Percentiles rank a stretch among this genome's conserved stretches.
These are phyloP conservation scores for Lasiosphaeria hispida DNA, from an alignment of 495 filamentous ascomycete species.

Conservation along the genomic window DNA sequence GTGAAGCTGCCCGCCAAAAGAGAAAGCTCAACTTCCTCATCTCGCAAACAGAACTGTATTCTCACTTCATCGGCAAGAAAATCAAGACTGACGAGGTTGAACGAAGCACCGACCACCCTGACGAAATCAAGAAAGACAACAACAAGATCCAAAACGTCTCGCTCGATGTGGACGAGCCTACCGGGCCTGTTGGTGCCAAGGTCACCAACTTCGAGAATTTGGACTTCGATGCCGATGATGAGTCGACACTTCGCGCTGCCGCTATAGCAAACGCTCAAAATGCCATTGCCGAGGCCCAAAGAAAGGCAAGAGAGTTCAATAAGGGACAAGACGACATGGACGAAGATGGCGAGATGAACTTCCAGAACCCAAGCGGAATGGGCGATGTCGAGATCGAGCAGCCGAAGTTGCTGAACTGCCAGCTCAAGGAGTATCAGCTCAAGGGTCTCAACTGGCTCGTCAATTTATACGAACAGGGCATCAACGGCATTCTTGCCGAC, in stretches of 20 bases:
- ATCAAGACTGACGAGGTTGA: slow-evolving; percentile 95
- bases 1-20: slow-evolving; percentile 95
- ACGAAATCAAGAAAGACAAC: slow-evolving; percentile 50
- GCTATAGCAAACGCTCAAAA: slow-evolving; percentile 95
- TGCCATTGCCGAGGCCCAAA: slow-evolving; percentile 91
- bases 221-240: slow-evolving; percentile 94
- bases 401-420: slow-evolving; percentile 87
- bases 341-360: slow-evolving; percentile 95
- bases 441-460: slow-evolving; percentile 99
- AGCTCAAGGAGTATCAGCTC: slow-evolving; percentile 96
- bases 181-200: slow-evolving; percentile 58
- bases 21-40: slow-evolving; percentile 99
- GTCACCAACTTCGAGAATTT: slow-evolving; percentile 91
- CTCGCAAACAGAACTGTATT: slow-evolving; percentile 97
- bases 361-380: slow-evolving; percentile 95
- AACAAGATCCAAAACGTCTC: slow-evolving; percentile 43
- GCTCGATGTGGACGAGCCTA: slow-evolving; percentile 58
- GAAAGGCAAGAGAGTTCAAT: slow-evolving; percentile 91
- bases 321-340: slow-evolving; percentile 61
- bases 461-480: slow-evolving; percentile 98
- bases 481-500: slow-evolving; percentile 98
- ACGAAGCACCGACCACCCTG: slow-evolving; percentile 75
- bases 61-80: slow-evolving; percentile 99
- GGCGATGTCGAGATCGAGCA: slow-evolving; percentile 92
- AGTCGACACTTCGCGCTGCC: slow-evolving; percentile 72